These are phyloP conservation scores for Eucalyptus marginata DNA, from an alignment of 345 rosid genomes.

Conservation along the genomic window DNA sequence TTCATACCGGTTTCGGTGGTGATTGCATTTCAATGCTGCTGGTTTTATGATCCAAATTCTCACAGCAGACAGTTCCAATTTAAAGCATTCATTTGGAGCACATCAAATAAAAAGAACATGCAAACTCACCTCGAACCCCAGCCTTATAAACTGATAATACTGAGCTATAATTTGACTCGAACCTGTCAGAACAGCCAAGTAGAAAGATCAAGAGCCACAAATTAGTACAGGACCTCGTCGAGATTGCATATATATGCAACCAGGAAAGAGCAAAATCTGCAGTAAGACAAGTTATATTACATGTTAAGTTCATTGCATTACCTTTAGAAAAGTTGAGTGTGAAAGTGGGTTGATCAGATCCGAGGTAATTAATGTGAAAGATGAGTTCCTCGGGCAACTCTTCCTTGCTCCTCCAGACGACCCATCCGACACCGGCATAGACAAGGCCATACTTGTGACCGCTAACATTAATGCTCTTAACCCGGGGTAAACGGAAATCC, in stretches of 20 bases:
- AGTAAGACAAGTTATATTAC: background rate
- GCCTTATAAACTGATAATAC: constrained; percentile 69
- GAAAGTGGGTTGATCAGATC: constrained; percentile 47
- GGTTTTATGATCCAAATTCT: background rate
- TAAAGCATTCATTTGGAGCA: background rate
- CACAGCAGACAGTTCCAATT: background rate
- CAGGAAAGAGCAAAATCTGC: background rate
- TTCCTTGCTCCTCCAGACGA: constrained; percentile 37
- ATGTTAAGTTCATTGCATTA: background rate
- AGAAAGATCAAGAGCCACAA: background rate
- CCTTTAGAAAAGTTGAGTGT: constrained; percentile 52
- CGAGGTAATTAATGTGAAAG: constrained; percentile 49
- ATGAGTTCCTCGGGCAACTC: constrained; percentile 46
- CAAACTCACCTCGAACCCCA: constrained; percentile 38
- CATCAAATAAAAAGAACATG: background rate
- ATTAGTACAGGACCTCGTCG: background rate
- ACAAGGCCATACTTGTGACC: constrained; percentile 48
- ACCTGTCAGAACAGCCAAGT: constrained; percentile 15
- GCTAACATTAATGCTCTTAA: constrained; percentile 40
- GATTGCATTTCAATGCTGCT: background rate
- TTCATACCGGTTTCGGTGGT: background rate
- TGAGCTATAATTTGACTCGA: constrained; percentile 87
- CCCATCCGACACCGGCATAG: constrained; percentile 49
- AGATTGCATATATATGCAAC: background rate
- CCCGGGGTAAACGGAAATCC: constrained; percentile 39